Conservation (phyloP, 2,329 filamentous ascomycete species). For the Fusarium keratoplasticum region DNA sequence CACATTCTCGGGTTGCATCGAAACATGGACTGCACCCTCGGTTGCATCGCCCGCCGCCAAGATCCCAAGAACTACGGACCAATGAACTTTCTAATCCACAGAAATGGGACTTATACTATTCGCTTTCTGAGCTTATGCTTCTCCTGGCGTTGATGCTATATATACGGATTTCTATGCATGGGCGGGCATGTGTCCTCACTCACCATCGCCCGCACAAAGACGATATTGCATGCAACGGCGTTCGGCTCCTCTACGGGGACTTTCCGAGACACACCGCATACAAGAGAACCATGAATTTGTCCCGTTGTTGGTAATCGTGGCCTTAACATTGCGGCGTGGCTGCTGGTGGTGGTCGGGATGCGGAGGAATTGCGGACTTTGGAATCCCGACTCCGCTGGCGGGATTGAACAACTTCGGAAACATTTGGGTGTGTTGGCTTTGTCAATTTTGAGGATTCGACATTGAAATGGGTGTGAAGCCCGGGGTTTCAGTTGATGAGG, state of each 20-base stretch:
- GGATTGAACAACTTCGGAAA: not conserved
- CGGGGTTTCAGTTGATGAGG: not conserved
- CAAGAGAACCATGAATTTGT: not conserved
- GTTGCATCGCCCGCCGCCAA: not conserved
- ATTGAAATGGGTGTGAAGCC: not conserved
- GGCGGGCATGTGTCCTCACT: not conserved
- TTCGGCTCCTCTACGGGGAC: constrained; percentile 5
- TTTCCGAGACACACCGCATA: not conserved
- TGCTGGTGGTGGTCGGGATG: not conserved
- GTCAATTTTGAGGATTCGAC: not conserved
- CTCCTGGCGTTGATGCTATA: not conserved
- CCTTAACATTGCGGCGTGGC: not conserved
- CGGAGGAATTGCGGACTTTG: not conserved
- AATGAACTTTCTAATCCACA: not conserved
- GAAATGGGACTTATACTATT: no score
- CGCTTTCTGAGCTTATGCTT: not conserved
- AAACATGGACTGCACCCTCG: not conserved
- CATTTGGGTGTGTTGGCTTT: not conserved
- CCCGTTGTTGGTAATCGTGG: not conserved
- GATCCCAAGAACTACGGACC: not conserved
- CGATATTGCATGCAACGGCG: not conserved
- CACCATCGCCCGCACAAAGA: not conserved
- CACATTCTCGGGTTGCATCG: no score
- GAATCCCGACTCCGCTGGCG: not conserved
- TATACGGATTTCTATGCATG: not conserved